Evolutionary conservation across 371 early-diverging fungal species (phyloP).

Genomic region (Apophysomyces ossiformis): DNA sequence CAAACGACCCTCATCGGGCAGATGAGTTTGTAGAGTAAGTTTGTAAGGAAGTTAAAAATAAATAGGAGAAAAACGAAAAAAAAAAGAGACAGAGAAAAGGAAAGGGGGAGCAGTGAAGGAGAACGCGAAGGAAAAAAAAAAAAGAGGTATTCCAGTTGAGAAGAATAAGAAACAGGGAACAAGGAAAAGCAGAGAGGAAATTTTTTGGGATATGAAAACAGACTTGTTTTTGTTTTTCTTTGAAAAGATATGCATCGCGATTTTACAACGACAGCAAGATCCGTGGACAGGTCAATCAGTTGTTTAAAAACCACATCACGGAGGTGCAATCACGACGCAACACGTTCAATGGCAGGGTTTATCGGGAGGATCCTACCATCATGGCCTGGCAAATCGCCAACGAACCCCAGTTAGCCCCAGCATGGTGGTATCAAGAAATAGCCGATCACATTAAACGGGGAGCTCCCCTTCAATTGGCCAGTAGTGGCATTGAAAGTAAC

Average conservation of each 20-base stretch:
- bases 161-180: no score
- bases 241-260: constrained; percentile 15
- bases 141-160: neutral
- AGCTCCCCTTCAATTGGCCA: constrained; percentile 55
- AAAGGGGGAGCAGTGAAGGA: neutral
- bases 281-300: constrained; percentile 21
- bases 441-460: constrained; percentile 52
- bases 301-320: constrained; percentile 43
- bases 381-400: constrained; percentile 56
- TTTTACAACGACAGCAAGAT: constrained; percentile 49
- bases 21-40: constrained; percentile 29
- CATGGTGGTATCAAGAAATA: constrained; percentile 52
- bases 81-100: neutral
- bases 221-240: neutral
- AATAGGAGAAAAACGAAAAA: neutral
- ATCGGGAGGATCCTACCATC: constrained; percentile 44
- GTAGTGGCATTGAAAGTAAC: constrained; percentile 60
- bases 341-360: constrained; percentile 41
- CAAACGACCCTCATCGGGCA: constrained; percentile 27
- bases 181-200: no score
- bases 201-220: neutral
- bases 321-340: constrained; percentile 37
- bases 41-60: neutral
- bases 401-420: constrained; percentile 46
- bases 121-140: no score